Percentiles rank a stretch among this genome's conserved stretches.
These are phyloP conservation scores for Talaromyces pinophilus DNA, from an alignment of 2,329 filamentous ascomycete species.

Conservation along the genomic window DNA sequence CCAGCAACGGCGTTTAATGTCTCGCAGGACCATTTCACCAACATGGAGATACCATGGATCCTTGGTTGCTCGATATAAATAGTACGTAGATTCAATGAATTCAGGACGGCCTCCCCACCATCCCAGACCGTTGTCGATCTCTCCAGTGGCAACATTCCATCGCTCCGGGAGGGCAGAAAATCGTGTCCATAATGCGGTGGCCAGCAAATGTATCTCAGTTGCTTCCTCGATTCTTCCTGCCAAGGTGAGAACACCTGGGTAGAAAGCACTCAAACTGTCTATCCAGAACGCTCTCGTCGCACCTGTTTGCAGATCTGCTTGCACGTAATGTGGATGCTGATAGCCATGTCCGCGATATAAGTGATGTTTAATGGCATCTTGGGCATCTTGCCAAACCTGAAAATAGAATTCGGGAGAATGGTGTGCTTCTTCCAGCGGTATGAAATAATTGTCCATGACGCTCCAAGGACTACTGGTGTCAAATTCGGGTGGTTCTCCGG, in stretches of 20 bases:
- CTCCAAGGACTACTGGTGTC: constrained; percentile 46
- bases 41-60: constrained; percentile 97
- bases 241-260: constrained; percentile 81
- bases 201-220: constrained; percentile 83
- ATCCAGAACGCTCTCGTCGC: constrained; percentile 91
- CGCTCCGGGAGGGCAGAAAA: constrained; percentile 93
- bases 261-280: constrained; percentile 93
- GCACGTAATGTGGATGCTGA: constrained; percentile 89
- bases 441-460: constrained; percentile 65
- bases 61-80: constrained; percentile 88
- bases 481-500: constrained; percentile 53
- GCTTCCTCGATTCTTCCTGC: constrained; percentile 91
- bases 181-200: constrained; percentile 90
- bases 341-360: constrained; percentile 74
- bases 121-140: constrained; percentile 79
- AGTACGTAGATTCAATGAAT: constrained; percentile 95
- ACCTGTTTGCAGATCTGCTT: constrained; percentile 83
- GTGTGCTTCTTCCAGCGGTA: constrained; percentile 63
- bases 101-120: constrained; percentile 97
- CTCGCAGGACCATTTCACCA: constrained; percentile 89
- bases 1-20: constrained; percentile 86
- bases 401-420: constrained; percentile 78
- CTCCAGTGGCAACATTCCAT: constrained; percentile 83
- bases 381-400: constrained; percentile 78
- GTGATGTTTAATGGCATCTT: constrained; percentile 84